A percentile compares a stretch with the other conserved stretches of the same genome.
Evolutionary conservation across 2,329 filamentous ascomycete species (phyloP).

Genomic region (Aspergillus eucalypticola): DNA sequence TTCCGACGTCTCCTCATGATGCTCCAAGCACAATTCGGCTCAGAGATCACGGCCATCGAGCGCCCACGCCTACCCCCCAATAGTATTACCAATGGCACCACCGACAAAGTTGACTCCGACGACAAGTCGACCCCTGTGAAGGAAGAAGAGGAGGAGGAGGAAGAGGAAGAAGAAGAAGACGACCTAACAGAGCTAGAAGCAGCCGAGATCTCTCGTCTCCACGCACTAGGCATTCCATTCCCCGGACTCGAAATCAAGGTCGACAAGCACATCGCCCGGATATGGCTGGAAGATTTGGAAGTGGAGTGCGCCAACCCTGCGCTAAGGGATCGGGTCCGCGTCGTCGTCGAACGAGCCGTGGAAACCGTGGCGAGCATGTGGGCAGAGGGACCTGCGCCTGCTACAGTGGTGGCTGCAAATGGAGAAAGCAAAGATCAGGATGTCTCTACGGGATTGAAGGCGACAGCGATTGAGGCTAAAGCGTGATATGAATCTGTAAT

Average conservation of each 20-base stretch:
- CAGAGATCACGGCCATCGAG: conserved; percentile 77
- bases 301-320: conserved; percentile 81
- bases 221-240: conserved; percentile 83
- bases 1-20: conserved; percentile 89
- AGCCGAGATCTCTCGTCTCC: conserved; percentile 73
- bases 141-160: conserved; percentile 37
- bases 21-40: conserved; percentile 94
- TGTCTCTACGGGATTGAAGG: conserved; percentile 16
- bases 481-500: neutral
- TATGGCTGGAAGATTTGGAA: conserved; percentile 90
- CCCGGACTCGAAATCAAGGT: conserved; percentile 85
- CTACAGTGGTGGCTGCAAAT: conserved; percentile 21
- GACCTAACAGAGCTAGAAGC: conserved; percentile 58
- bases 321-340: conserved; percentile 79
- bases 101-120: conserved; percentile 10
- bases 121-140: conserved; percentile 14
- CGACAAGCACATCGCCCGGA: conserved; percentile 80
- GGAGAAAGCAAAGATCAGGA: conserved; percentile 24
- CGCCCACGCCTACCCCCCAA: conserved; percentile 52
- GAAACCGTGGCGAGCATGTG: conserved; percentile 79
- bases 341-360: conserved; percentile 84
- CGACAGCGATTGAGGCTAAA: conserved; percentile 26
- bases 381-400: conserved; percentile 33
- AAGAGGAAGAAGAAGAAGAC: conserved; percentile 45
- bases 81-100: conserved; percentile 19